A percentile compares a stretch with the other conserved stretches of the same genome.
Conservation (phyloP, 2,329 filamentous ascomycete species). For the Fusarium stilboides region DNA sequence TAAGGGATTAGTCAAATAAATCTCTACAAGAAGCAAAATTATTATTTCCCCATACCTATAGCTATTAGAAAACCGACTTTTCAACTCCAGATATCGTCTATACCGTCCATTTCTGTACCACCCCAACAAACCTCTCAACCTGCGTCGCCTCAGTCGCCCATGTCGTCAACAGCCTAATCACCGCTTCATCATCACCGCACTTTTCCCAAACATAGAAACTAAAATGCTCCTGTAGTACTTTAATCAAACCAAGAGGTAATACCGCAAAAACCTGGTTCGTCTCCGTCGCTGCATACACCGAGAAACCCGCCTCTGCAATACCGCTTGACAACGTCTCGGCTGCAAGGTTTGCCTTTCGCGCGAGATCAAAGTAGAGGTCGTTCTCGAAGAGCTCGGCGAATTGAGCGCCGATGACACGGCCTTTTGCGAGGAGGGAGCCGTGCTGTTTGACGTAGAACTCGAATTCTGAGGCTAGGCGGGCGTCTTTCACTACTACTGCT, state of each 20-base stretch:
- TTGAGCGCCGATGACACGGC: constrained; percentile 64
- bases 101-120: constrained; percentile 37
- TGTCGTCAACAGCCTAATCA: constrained; percentile 64
- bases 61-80: neutral
- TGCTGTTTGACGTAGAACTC: constrained; percentile 68
- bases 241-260: constrained; percentile 57
- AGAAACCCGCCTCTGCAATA: constrained; percentile 60
- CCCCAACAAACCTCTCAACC: constrained; percentile 56
- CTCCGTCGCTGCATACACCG: constrained; percentile 61
- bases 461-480: constrained; percentile 60
- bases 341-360: constrained; percentile 60
- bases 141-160: constrained; percentile 64
- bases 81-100: neutral
- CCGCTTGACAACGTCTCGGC: constrained; percentile 61
- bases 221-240: constrained; percentile 59
- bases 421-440: constrained; percentile 65
- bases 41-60: neutral
- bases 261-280: constrained; percentile 68
- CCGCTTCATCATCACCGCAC: constrained; percentile 55
- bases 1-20: too few species aligned
- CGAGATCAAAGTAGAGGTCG: constrained; percentile 63
- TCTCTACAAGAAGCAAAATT: neutral
- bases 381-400: constrained; percentile 65
- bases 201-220: constrained; percentile 66
- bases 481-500: constrained; percentile 64